phyloP scores from a whole-genome alignment of 345 rosid species.

The Camelina laxa region DNA sequence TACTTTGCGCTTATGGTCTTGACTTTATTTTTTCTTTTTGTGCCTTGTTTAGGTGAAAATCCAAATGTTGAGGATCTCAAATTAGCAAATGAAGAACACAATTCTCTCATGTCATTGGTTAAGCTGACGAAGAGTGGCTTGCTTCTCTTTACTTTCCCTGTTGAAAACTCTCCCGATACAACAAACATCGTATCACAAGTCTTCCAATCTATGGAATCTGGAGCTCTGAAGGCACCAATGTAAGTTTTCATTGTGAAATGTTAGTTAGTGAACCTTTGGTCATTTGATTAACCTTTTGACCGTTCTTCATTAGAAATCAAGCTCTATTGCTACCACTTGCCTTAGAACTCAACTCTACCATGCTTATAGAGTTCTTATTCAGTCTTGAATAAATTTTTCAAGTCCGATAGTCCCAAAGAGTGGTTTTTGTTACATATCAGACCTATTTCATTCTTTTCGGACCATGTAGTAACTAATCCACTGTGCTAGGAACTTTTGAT shows the following conservation, averaged over 20 bases:
- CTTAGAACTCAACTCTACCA: not conserved
- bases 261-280: constrained; percentile 12
- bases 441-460: not conserved
- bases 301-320: not conserved
- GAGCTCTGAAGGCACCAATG: constrained; percentile 65
- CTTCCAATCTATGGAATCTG: constrained; percentile 59
- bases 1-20: not conserved
- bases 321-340: not conserved
- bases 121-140: constrained; percentile 86
- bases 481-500: constrained; percentile 4
- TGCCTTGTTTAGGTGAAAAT: constrained; percentile 43
- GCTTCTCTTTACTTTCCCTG: constrained; percentile 69
- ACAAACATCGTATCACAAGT: constrained; percentile 56
- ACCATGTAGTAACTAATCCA: constrained; percentile 2
- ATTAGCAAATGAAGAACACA: constrained; percentile 37
- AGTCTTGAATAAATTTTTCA: not conserved
- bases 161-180: constrained; percentile 50
- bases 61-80: constrained; percentile 36
- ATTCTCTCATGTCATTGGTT: constrained; percentile 71
- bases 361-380: constrained; percentile 9
- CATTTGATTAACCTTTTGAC: constrained; percentile 10
- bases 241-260: constrained; percentile 48
- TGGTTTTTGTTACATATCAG: constrained; percentile 17
- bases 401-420: constrained; percentile 5
- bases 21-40: not conserved